Evolutionary conservation across 2,329 filamentous ascomycete species (phyloP).

Genomic region (Acrocalymma vagum): DNA sequence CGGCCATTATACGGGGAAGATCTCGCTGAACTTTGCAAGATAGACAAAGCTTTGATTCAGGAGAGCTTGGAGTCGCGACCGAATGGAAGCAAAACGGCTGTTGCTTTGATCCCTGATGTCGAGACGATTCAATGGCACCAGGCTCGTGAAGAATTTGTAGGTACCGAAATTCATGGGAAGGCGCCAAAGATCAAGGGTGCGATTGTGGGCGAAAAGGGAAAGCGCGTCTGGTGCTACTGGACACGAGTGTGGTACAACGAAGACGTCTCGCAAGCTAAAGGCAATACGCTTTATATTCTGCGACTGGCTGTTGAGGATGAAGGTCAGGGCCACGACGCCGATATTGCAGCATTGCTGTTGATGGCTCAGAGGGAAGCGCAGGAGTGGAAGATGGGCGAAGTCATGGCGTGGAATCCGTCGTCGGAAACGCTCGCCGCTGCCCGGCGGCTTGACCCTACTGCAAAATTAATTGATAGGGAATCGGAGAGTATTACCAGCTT

Average conservation of each 20-base stretch:
- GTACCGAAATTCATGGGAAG: conserved; percentile 66
- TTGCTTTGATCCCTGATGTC: conserved; percentile 74
- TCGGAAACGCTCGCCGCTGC: conserved; percentile 55
- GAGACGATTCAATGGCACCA: conserved; percentile 80
- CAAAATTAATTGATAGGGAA: conserved; percentile 66
- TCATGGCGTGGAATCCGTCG: conserved; percentile 87
- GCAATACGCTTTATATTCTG: conserved; percentile 75
- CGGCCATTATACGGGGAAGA: conserved; percentile 66
- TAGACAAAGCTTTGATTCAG: conserved; percentile 71
- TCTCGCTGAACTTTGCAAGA: conserved; percentile 67
- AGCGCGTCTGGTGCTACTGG: conserved; percentile 79
- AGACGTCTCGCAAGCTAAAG: conserved; percentile 60
- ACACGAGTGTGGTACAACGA: conserved; percentile 70
- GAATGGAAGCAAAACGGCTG: conserved; percentile 56
- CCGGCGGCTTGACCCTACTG: conserved; percentile 54
- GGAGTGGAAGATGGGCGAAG: conserved; percentile 73
- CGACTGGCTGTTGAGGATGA: conserved; percentile 71
- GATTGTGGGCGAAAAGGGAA: conserved; percentile 63
- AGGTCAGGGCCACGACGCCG: conserved; percentile 31
- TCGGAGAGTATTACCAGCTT: conserved; percentile 74
- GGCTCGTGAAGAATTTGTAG: conserved; percentile 81
- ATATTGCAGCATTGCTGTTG: conserved; percentile 69
- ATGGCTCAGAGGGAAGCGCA: conserved; percentile 75
- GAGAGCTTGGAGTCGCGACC: conserved; percentile 55
- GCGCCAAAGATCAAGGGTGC: conserved; percentile 74